Evolutionary conservation across 768 basidiomycete species (phyloP).

Genomic region (Gautieria morchelliformis): DNA sequence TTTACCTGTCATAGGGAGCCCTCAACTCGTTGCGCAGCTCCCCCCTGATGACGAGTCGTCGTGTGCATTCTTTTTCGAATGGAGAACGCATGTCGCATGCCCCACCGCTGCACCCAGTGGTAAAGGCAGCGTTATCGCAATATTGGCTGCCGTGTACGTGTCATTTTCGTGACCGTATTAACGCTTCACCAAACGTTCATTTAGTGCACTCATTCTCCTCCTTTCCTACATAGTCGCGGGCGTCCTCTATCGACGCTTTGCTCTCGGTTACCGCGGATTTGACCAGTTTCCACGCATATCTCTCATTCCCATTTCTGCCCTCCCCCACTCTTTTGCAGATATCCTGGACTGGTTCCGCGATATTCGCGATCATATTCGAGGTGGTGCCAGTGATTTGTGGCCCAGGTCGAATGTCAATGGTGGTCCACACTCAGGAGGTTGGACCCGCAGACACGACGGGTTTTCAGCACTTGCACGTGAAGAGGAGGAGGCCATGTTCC

Average conservation of each 20-base stretch:
- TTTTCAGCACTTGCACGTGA: conserved; percentile 5
- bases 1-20: conserved; percentile 27
- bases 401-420: conserved; percentile 1
- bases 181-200: neutral
- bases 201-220: conserved; percentile 45
- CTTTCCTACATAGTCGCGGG: conserved; percentile 59
- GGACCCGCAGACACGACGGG: conserved; percentile 5
- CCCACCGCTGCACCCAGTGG: conserved; percentile 50
- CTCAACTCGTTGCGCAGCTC: conserved; percentile 54
- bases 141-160: conserved; percentile 39
- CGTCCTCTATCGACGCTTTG: conserved; percentile 69
- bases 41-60: conserved; percentile 55
- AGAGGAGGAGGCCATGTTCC: conserved; percentile 9
- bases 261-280: conserved; percentile 59
- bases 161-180: neutral
- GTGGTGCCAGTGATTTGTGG: conserved; percentile 4
- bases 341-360: conserved; percentile 6
- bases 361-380: conserved; percentile 6
- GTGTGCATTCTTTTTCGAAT: conserved; percentile 79
- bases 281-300: conserved; percentile 54
- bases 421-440: neutral
- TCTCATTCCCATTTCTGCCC: neutral
- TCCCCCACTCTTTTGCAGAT: neutral
- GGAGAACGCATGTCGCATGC: conserved; percentile 80
- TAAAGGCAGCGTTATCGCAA: conserved; percentile 43